Conservation (phyloP, 2,329 filamentous ascomycete genomes). For the Periconia macrospinosa region DNA sequence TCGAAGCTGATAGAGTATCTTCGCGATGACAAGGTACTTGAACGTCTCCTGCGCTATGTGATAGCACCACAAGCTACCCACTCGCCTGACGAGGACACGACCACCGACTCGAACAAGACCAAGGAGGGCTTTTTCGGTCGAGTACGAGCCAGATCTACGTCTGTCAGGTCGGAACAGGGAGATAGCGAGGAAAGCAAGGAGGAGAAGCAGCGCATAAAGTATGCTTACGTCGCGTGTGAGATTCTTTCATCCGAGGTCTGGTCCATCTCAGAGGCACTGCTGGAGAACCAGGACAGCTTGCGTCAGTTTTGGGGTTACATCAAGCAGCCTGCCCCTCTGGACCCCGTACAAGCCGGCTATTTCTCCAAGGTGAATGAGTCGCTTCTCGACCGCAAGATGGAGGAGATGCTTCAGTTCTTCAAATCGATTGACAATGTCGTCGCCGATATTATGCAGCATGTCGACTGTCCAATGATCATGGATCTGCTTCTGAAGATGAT, state of each 20-base stretch:
- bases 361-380: constrained; percentile 99
- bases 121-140: constrained; percentile 51
- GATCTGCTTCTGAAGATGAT: constrained; percentile 96
- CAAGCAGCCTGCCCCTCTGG: constrained; percentile 78
- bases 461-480: constrained; percentile 98
- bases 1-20: constrained; percentile 96
- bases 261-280: constrained; percentile 91
- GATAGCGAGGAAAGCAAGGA: constrained; percentile 66
- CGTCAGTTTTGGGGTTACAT: constrained; percentile 91
- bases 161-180: constrained; percentile 44
- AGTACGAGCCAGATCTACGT: constrained; percentile 48
- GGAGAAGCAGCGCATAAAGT: constrained; percentile 90
- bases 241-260: constrained; percentile 94
- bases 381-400: constrained; percentile 96
- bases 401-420: constrained; percentile 91
- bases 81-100: constrained; percentile 35
- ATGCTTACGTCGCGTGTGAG: constrained; percentile 91
- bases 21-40: constrained; percentile 81
- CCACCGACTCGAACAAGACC: constrained; percentile 49
- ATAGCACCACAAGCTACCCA: constrained; percentile 68
- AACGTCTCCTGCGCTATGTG: constrained; percentile 87
- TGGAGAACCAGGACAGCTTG: constrained; percentile 79
- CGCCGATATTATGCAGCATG: constrained; percentile 83
- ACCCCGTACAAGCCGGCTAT: constrained; percentile 92
- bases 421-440: constrained; percentile 82